Evolutionary conservation across 805 yeast species (phyloP), one percentile per base, ranked within the genome.

Genomic region (Suhomyces sp.): DNA sequence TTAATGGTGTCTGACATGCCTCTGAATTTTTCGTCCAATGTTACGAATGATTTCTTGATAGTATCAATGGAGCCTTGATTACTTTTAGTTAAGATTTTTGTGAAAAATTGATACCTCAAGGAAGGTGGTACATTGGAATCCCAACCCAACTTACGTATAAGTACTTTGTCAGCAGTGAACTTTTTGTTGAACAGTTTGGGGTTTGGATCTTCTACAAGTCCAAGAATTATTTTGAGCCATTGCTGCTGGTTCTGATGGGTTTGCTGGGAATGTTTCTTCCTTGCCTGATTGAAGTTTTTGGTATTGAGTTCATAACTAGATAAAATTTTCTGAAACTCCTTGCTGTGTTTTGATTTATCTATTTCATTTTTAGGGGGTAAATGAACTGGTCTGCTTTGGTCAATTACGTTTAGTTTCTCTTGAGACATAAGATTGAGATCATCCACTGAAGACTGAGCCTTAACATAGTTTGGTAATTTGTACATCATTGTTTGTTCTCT

Each of bases 371-470:
- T 86, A 5, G 90, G 90, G 5, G 92, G 92, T 45, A 85, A 65
- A 80, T 89, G 84, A 48, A 83, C 78, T 3, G 92, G 92, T 58
- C 92, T 75, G 1, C 90, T 79, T 44, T 82, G 83, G 49, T 86
- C 78, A 36, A 86, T 67, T 9, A 70, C 66, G 23, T 75, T 76
- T 36, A 84, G 63, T 59, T 86, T 86, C 60, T 85, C 87, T 1
- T 75, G 78, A 0, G 90, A 85, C 1, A 87, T 78, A 35, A 87
- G 68, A 47, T 73, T 68, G 55, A 83, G 67, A 64, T 86, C 90
- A 50, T 86, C 91, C 55, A 85, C 56, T 13, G 76, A 71, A 6
- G 72, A 66, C 54, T 76, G 80, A 1, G 74, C 65, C 52, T 66
- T 71, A 35, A 76, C 65, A 52, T 59, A 76, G 36, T 60, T 69